These are phyloP conservation scores for Discostella pseudostelligera DNA, from an alignment of 108 stramenopile species.

Conservation along the genomic window DNA sequence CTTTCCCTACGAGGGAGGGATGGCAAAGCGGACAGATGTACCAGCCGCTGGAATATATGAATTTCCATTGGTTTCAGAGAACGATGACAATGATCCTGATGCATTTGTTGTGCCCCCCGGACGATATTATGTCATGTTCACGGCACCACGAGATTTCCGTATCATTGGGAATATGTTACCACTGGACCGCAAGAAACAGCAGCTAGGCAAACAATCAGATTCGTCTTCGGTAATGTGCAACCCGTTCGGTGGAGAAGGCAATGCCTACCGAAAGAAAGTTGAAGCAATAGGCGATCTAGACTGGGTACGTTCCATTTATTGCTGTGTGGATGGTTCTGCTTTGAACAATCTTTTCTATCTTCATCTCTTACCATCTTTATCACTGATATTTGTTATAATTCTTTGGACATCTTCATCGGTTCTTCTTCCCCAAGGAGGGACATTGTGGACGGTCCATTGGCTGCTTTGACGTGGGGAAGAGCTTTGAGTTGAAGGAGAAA, in stretches of 20 bases:
- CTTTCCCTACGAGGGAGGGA: background rate
- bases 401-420: too few relatives aligned
- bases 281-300: conserved; percentile 21
- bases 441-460: conserved; percentile 34
- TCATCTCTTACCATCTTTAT: too few relatives aligned
- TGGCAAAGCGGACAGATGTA: background rate
- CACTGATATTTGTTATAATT: too few relatives aligned
- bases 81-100: too few relatives aligned
- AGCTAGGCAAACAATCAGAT: background rate
- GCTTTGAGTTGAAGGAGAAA: conserved; percentile 8
- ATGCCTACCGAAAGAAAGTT: conserved; percentile 4
- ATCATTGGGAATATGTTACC: conserved; percentile 19
- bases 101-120: conserved; percentile 3
- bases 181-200: conserved; percentile 1
- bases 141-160: conserved; percentile 14
- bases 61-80: background rate
- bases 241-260: conserved; percentile 27
- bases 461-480: conserved; percentile 29
- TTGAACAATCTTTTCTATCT: too few relatives aligned
- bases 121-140: conserved; percentile 32
- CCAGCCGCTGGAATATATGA: background rate
- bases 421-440: too few relatives aligned
- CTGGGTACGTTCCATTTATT: too few relatives aligned
- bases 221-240: conserved; percentile 7
- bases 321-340: too few relatives aligned